These are phyloP conservation scores for Tulasnella sp. DNA, from an alignment of 768 basidiomycete genomes.

Conservation along the genomic window DNA sequence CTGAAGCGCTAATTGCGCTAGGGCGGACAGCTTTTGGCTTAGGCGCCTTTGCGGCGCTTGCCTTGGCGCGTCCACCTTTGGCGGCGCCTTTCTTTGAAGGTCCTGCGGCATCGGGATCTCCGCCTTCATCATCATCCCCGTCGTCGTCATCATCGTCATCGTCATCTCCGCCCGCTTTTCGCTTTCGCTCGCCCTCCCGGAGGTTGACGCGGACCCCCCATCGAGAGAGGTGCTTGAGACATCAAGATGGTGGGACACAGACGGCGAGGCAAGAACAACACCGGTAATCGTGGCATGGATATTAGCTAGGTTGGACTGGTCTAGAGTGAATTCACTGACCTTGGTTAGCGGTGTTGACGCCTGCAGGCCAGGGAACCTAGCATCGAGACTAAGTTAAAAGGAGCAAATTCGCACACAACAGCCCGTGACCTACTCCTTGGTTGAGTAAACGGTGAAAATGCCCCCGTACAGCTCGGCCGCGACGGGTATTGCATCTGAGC, in stretches of 20 bases:
- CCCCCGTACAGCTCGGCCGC: slow-evolving; percentile 70
- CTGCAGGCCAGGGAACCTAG: slow-evolving; percentile 63
- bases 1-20: neutral
- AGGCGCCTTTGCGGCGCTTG: neutral
- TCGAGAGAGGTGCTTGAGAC: slow-evolving; percentile 47
- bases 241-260: neutral
- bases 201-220: slow-evolving; percentile 64
- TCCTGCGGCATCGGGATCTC: slow-evolving; percentile 15
- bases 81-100: slow-evolving; percentile 18
- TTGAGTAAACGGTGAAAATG: slow-evolving; percentile 66
- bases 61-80: slow-evolving; percentile 16
- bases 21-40: slow-evolving; percentile 1
- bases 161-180: slow-evolving; percentile 41
- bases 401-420: neutral
- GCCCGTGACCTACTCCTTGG: slow-evolving; percentile 52
- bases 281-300: slow-evolving; percentile 2
- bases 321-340: slow-evolving; percentile 45
- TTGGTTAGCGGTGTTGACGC: slow-evolving; percentile 71
- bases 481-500: slow-evolving; percentile 46
- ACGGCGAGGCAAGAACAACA: neutral
- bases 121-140: slow-evolving; percentile 30
- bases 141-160: slow-evolving; percentile 33
- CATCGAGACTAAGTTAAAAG: neutral
- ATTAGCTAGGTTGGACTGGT: slow-evolving; percentile 11
- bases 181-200: slow-evolving; percentile 60